Conservation (phyloP, 345 rosid species). For the Populus davidiana region DNA sequence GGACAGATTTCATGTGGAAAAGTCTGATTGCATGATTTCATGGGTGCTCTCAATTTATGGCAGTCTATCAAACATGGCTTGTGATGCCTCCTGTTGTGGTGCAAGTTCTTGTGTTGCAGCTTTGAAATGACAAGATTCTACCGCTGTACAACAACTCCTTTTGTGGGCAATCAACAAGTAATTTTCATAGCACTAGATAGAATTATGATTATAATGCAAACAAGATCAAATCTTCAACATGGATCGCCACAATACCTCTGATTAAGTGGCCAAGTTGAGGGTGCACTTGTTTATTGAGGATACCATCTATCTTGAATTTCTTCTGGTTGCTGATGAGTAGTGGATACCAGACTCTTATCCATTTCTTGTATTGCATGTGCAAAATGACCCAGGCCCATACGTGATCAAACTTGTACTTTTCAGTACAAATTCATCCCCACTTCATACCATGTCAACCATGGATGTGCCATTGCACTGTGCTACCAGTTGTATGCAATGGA, state of each 20-base stretch:
- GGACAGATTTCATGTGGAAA: neutral
- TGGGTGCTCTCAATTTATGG: neutral
- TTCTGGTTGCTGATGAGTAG: neutral
- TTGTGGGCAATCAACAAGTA: neutral
- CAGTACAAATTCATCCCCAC: neutral
- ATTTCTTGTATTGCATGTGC: neutral
- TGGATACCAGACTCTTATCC: neutral
- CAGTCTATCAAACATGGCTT: constrained; percentile 4
- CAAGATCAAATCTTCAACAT: too few relatives aligned
- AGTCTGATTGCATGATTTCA: neutral
- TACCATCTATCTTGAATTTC: neutral
- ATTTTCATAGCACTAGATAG: neutral
- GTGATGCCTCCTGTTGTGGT: constrained; percentile 8
- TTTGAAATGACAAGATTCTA: neutral
- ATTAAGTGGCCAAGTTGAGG: constrained; percentile 2
- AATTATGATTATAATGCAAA: neutral
- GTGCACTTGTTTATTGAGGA: neutral
- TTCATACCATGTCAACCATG: neutral
- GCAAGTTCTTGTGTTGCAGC: neutral
- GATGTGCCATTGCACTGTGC: neutral
- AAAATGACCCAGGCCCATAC: neutral
- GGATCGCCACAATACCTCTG: neutral
- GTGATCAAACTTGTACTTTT: neutral
- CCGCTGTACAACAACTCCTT: neutral
- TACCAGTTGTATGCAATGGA: neutral